phyloP scores from a whole-genome alignment of 2,329 filamentous ascomycete species.

The Ascochyta lentis region DNA sequence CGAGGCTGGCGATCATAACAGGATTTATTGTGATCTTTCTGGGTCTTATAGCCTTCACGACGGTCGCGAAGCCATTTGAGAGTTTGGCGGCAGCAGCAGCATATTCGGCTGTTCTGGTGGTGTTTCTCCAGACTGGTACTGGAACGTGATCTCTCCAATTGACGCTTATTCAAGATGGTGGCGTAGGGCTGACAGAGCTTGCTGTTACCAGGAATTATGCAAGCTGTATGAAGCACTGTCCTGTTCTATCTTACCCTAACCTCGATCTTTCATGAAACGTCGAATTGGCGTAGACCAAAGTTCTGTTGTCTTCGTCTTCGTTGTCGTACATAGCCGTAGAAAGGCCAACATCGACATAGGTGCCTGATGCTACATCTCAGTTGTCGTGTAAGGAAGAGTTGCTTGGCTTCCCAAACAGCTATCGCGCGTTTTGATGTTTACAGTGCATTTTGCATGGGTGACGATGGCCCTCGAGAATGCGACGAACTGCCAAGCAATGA shows the following conservation, averaged over 20 bases:
- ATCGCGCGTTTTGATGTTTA: conserved; percentile 1
- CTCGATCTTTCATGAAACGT: no score
- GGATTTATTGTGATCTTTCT: not conserved
- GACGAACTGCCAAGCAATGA: conserved; percentile 13
- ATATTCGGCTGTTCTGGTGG: not conserved
- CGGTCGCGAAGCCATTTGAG: not conserved
- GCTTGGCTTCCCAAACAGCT: not conserved
- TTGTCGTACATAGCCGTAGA: not conserved
- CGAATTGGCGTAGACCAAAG: not conserved
- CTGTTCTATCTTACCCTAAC: no score
- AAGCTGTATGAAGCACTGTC: no score
- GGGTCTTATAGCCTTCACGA: not conserved
- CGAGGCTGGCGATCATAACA: not conserved
- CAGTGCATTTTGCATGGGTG: not conserved
- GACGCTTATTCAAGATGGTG: no score
- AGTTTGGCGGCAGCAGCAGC: not conserved
- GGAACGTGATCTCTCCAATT: no score
- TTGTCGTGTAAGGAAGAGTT: no score
- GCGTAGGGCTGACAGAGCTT: no score
- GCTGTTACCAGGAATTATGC: no score
- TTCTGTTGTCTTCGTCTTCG: not conserved
- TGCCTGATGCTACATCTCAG: not conserved
- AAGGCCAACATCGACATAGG: conserved; percentile 7
- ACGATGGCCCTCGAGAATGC: no score
- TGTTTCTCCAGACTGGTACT: not conserved